Percentiles rank a stretch among this genome's conserved stretches.
These are phyloP conservation scores for Globisporangium acanthophoron DNA, from an alignment of 352 stramenopile genomes.

Conservation along the genomic window DNA sequence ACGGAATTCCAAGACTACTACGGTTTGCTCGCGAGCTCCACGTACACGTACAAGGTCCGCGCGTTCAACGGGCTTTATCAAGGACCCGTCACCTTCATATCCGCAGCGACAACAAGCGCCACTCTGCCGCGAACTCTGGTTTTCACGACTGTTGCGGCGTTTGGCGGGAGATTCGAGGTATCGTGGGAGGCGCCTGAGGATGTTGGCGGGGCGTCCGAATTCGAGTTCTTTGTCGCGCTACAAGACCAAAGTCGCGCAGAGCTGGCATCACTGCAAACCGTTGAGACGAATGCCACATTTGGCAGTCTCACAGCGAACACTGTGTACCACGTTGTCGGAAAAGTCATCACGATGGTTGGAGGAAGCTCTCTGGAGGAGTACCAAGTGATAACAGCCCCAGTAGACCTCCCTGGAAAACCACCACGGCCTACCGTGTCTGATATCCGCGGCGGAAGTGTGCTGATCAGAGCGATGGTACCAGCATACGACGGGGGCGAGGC, in stretches of 20 bases:
- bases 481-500: slow-evolving; percentile 37
- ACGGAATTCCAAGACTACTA: slow-evolving; percentile 26
- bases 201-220: slow-evolving; percentile 33
- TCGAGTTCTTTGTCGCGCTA: slow-evolving; percentile 17
- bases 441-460: slow-evolving; percentile 22
- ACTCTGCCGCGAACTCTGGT: slow-evolving; percentile 21
- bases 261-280: slow-evolving; percentile 1
- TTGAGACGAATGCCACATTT: slow-evolving; percentile 13
- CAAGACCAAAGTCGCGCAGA: not conserved
- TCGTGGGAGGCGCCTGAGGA: slow-evolving; percentile 30
- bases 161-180: slow-evolving; percentile 41
- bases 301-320: slow-evolving; percentile 16
- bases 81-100: slow-evolving; percentile 5
- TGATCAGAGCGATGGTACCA: slow-evolving; percentile 14
- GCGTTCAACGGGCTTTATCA: slow-evolving; percentile 40
- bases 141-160: slow-evolving; percentile 17
- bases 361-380: slow-evolving; percentile 13
- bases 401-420: slow-evolving; percentile 19
- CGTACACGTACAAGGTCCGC: slow-evolving; percentile 36
- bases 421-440: slow-evolving; percentile 11
- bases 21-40: slow-evolving; percentile 19
- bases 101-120: slow-evolving; percentile 15
- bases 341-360: slow-evolving; percentile 16
- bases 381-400: slow-evolving; percentile 11
- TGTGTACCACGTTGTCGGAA: slow-evolving; percentile 20